Conservation (phyloP, 2,329 filamentous ascomycete species). For the Chaetothyriales sp. region DNA sequence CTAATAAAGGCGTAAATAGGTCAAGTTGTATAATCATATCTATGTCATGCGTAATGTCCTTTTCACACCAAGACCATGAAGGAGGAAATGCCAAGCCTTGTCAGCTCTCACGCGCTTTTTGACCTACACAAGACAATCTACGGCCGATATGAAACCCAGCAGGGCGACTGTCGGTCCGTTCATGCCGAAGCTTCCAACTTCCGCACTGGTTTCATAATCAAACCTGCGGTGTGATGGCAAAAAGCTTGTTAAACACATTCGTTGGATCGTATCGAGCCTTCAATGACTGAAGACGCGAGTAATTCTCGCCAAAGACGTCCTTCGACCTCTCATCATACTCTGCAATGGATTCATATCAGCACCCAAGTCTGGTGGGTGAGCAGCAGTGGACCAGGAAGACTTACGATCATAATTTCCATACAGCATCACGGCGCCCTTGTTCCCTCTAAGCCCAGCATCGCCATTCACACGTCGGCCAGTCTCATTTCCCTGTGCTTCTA, state of each 20-base stretch:
- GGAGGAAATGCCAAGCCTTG: no score
- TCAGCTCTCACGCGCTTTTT: no score
- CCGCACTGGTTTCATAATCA: background rate
- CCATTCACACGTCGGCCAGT: constrained; percentile 6
- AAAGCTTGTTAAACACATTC: constrained; percentile 35
- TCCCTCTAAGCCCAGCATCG: constrained; percentile 5
- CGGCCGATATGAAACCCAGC: no score
- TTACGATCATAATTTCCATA: constrained; percentile 19
- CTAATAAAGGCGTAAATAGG: no score
- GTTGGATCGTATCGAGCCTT: constrained; percentile 36
- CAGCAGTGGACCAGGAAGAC: constrained; percentile 1
- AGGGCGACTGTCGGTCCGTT: background rate
- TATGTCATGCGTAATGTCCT: no score
- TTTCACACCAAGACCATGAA: no score
- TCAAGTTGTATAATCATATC: no score
- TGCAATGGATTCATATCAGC: constrained; percentile 1
- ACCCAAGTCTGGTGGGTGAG: background rate
- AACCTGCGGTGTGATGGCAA: constrained; percentile 20
- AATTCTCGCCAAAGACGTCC: constrained; percentile 35
- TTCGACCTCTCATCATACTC: constrained; percentile 16
- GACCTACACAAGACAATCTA: no score
- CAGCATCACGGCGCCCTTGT: constrained; percentile 12
- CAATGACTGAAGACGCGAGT: constrained; percentile 27
- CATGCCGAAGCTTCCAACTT: background rate
- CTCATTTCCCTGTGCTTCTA: constrained; percentile 8